Conservation (phyloP, 768 basidiomycete species). For the Rhodotorula taiwanensis region DNA sequence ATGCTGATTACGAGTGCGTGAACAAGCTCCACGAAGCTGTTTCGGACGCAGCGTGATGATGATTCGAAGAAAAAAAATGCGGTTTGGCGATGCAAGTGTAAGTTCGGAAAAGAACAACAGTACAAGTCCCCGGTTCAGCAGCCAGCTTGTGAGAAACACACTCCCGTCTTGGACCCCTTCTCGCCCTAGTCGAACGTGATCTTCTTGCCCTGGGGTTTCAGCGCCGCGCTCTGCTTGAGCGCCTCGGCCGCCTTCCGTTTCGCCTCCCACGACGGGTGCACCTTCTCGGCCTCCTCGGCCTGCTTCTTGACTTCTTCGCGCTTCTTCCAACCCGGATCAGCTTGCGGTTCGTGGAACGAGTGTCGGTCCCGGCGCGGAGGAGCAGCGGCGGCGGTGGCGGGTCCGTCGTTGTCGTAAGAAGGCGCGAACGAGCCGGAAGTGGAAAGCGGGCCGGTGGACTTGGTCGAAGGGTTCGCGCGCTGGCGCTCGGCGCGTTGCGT, state of each 20-base stretch:
- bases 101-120: too few relatives aligned
- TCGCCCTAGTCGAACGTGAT: constrained; percentile 56
- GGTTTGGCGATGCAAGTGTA: too few relatives aligned
- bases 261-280: constrained; percentile 97
- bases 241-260: constrained; percentile 65
- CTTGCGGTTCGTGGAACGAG: constrained; percentile 12
- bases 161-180: too few relatives aligned
- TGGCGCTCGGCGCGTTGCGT: constrained; percentile 13
- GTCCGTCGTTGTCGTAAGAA: constrained; percentile 1
- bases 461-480: too few relatives aligned
- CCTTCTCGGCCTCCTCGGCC: constrained; percentile 44
- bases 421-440: not conserved
- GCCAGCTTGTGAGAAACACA: too few relatives aligned
- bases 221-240: constrained; percentile 50
- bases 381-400: not conserved
- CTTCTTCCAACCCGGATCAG: constrained; percentile 8
- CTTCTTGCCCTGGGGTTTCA: constrained; percentile 73
- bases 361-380: not conserved
- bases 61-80: too few relatives aligned
- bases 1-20: too few relatives aligned
- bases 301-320: not conserved
- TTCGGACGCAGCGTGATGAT: too few relatives aligned
- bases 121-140: too few relatives aligned
- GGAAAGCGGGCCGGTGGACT: constrained; percentile 3
- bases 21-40: too few relatives aligned